Conservation (phyloP, 1,139 yeast species). For the Kodamaea fungicola region DNA sequence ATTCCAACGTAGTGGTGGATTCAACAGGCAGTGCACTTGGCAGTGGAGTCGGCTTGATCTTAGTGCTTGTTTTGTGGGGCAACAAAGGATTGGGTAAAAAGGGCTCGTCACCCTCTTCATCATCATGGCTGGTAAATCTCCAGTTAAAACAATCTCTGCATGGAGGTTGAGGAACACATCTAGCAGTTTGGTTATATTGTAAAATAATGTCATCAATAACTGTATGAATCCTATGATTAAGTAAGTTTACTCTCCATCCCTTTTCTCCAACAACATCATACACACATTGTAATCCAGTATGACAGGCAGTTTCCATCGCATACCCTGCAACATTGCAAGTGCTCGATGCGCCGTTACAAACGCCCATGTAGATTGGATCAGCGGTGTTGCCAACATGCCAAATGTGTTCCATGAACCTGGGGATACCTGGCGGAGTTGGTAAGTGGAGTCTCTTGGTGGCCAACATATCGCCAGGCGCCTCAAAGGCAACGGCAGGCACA, state of each 20-base stretch:
- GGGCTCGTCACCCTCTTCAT: constrained; percentile 38
- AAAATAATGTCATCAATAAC: constrained; percentile 81
- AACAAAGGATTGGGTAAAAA: constrained; percentile 36
- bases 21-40: background rate
- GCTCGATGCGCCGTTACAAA: constrained; percentile 92
- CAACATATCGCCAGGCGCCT: constrained; percentile 89
- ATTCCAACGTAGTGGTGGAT: constrained; percentile 1
- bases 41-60: background rate
- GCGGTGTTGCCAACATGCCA: constrained; percentile 98
- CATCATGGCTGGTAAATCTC: constrained; percentile 65
- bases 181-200: constrained; percentile 73
- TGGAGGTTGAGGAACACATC: constrained; percentile 71
- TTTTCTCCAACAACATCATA: constrained; percentile 86
- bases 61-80: constrained; percentile 3
- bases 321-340: constrained; percentile 90
- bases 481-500: constrained; percentile 82
- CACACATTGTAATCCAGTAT: constrained; percentile 82
- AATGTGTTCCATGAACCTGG: constrained; percentile 72
- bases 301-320: constrained; percentile 97
- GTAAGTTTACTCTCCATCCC: constrained; percentile 88
- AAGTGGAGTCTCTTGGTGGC: constrained; percentile 82
- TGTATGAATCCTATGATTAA: constrained; percentile 87
- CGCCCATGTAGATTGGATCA: constrained; percentile 96
- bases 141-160: constrained; percentile 90
- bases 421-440: constrained; percentile 91